Evolutionary conservation across 2,329 filamentous ascomycete species (phyloP), one percentile per base, ranked within the genome.

Genomic region (Monilinia vaccinii-corymbosi): DNA sequence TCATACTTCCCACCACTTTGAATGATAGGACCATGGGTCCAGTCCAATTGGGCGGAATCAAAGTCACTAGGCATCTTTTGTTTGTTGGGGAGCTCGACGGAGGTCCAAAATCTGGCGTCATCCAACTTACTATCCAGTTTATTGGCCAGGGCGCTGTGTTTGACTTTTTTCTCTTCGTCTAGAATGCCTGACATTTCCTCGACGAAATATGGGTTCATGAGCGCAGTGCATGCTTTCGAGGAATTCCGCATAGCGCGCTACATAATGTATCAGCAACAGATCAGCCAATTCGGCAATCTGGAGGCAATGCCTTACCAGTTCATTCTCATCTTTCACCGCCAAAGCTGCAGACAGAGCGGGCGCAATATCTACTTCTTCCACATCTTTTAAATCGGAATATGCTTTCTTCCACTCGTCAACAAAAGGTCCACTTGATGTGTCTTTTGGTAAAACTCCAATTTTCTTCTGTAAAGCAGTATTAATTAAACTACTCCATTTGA

Each of bases 1-100:
- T 99, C 95, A 72, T 96, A 99, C 69, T 90, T 92, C 67, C 94
- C 94, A 67, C 95, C 94, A 70, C 92, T 97, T 77, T 99, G 93
- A 50, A 99, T 87, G 1, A 91, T 85, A 2, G 93, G 93, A 5
- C 89, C 89, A 61, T 96, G 83, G 46, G 90, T 89, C 93, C 94
- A 99, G 74, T 99, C 94, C 58, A 99, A 84, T 71, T 97, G 90
- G 63, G 86, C 77, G 3, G 89, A 80, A 71, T 97, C 94, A 67
- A 99, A 93, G 69, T 95, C 91, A 18, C 84, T 80, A 1, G 93
- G 90, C 57, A 97, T 80, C 74, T 93, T 96, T 61, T 81, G 81
- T 68, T 84, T 83, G 72, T 80, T 84, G 3, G 84, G 84, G 66
- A 89, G 77, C 70, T 87, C 78, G 76, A 87, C 81, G 72, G 79